These are phyloP conservation scores for Linanthus parryae DNA, from an alignment of 148 eudicot genomes.

Conservation along the genomic window DNA sequence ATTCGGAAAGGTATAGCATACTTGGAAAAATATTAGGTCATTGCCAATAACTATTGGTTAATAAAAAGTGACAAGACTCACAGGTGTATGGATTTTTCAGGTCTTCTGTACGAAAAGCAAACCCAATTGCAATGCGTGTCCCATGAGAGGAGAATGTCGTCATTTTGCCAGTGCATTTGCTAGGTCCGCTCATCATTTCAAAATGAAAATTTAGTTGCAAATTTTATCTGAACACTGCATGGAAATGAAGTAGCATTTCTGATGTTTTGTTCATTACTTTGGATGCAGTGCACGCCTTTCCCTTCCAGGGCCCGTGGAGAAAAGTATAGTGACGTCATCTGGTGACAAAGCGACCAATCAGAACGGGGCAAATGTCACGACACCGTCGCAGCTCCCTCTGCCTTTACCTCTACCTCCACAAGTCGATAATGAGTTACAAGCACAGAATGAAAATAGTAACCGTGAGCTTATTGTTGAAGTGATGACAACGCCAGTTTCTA, in stretches of 20 bases:
- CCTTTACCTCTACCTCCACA: too few relatives aligned
- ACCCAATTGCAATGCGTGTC: constrained; percentile 99
- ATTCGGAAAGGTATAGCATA: constrained; percentile 76
- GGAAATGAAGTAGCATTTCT: too few relatives aligned
- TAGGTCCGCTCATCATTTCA: constrained; percentile 41
- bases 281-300: constrained; percentile 22
- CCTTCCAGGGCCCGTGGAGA: constrained; percentile 12
- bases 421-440: neutral
- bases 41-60: too few relatives aligned
- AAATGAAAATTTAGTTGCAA: neutral
- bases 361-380: neutral
- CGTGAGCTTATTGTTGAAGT: too few relatives aligned
- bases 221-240: too few relatives aligned
- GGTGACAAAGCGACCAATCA: neutral
- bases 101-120: constrained; percentile 96
- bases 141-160: constrained; percentile 94
- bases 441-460: too few relatives aligned
- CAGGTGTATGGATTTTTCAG: too few relatives aligned
- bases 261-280: neutral
- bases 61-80: too few relatives aligned
- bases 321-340: neutral
- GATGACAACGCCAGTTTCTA: too few relatives aligned
- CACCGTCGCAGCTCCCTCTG: neutral
- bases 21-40: too few relatives aligned
- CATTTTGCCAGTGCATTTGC: constrained; percentile 99